phyloP scores from a whole-genome alignment of 2,329 filamentous ascomycete genomes.

The Monosporascus sp. region DNA sequence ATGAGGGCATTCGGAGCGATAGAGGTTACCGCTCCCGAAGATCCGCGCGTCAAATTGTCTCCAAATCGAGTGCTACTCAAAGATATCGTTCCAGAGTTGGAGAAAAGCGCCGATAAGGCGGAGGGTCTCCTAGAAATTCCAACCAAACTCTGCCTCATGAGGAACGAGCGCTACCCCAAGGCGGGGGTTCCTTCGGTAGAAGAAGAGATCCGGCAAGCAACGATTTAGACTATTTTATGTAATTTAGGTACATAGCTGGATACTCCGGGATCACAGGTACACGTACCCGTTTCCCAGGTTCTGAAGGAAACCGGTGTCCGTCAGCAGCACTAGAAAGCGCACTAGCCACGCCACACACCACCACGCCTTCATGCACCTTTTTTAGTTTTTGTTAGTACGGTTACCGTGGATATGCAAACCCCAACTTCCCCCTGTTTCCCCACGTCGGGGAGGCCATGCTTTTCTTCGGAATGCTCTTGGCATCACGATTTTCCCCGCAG shows the following conservation, averaged over 20 bases:
- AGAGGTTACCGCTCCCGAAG: constrained; percentile 4
- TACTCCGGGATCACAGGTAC: too few species aligned
- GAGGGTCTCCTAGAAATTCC: constrained; percentile 5
- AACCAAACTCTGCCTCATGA: constrained; percentile 6
- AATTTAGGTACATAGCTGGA: too few species aligned
- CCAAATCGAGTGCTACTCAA: constrained; percentile 10
- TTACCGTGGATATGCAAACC: too few species aligned
- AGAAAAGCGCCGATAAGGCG: constrained; percentile 25
- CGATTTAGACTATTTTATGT: too few species aligned
- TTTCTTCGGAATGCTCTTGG: neutral
- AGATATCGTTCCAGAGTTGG: constrained; percentile 19
- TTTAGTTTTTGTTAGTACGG: too few species aligned
- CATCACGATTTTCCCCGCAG: neutral
- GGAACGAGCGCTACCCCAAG: neutral
- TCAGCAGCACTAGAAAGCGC: too few species aligned
- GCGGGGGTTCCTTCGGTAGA: constrained; percentile 1
- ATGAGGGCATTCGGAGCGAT: constrained; percentile 28
- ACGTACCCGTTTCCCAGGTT: too few species aligned
- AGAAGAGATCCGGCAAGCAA: too few species aligned
- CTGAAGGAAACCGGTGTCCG: too few species aligned
- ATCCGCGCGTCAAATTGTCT: neutral
- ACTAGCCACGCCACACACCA: too few species aligned
- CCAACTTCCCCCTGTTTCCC: neutral
- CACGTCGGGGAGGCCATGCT: neutral
- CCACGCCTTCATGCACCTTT: too few species aligned